Evolutionary conservation across 345 rosid genomes (phyloP), one percentile per base, ranked within the genome.

Genomic region (Populus davidiana): DNA sequence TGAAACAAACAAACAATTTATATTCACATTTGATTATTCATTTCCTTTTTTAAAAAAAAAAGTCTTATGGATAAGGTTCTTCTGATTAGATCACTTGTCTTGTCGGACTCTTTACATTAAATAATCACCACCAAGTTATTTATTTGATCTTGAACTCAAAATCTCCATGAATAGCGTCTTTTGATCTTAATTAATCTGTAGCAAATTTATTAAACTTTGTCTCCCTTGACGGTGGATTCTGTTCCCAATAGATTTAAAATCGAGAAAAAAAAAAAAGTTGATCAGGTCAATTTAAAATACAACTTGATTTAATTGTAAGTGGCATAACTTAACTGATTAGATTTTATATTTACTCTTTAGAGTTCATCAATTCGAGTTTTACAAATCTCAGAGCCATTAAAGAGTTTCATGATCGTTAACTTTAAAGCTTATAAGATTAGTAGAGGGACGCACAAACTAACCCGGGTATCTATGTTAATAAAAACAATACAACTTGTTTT

Each of bases 1-100:
- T 52, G 59, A 52, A 52, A 52, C 59, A 52, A 20, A 52, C 20
- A 50, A 17, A 18, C n/a, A 50, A 20, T n/a, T n/a, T n/a, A n/a
- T n/a, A n/a, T n/a, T n/a, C n/a, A n/a, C n/a, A n/a, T n/a, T n/a
- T n/a, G n/a, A n/a, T 18, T 16, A 17, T 21, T 49, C 18, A 17
- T 52, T 44, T 44, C 49, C 49, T 44, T 44, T 31, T 31, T 31
- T 29, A 2, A 29, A 44, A 44, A 69, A 69, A 27, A 31, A 70
- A 52, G 71, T 70, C 71, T 44, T 79, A 81, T 70, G 83, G 86
- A 83, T 77, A 73, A 73, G 81, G 78, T 69, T 61, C 38, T 62
- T 62, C 33, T 25, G 8, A 13, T 9, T 36, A 27, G 2, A 73
- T 23, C 77, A 74, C 39, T 62, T 29, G 14, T n/a, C 44, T 20